These are phyloP conservation scores for Nakazawaea wyomingensis DNA, from an alignment of 805 yeast genomes.

Conservation along the genomic window DNA sequence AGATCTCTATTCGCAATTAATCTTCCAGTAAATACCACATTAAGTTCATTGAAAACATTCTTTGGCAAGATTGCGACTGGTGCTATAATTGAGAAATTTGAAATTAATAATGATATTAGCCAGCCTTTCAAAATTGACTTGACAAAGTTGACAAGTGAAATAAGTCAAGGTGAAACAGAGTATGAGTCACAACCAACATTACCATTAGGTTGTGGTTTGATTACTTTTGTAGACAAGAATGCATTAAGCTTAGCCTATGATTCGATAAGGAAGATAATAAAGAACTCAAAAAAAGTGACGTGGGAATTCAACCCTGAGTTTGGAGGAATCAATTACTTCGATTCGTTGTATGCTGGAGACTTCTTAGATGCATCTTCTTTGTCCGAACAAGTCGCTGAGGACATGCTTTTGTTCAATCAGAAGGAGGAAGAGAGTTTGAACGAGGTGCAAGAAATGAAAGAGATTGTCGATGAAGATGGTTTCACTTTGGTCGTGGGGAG, in stretches of 20 bases:
- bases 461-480: conserved; percentile 86
- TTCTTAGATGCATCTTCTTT: conserved; percentile 45
- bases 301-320: conserved; percentile 28
- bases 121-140: conserved; percentile 46
- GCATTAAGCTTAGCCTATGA: conserved; percentile 59
- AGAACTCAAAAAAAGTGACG: conserved; percentile 11
- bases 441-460: conserved; percentile 47
- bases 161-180: conserved; percentile 30
- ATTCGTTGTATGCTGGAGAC: conserved; percentile 7
- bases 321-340: conserved; percentile 10
- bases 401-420: conserved; percentile 62
- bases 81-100: conserved; percentile 48
- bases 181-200: conserved; percentile 35
- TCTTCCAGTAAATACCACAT: conserved; percentile 59
- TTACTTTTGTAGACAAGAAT: conserved; percentile 69
- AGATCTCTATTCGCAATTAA: conserved; percentile 72
- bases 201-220: conserved; percentile 70
- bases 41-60: conserved; percentile 47
- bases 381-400: conserved; percentile 50
- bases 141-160: conserved; percentile 54
- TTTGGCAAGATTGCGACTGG: conserved; percentile 59
- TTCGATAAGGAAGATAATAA: conserved; percentile 49
- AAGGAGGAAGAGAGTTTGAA: conserved; percentile 62
- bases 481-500: conserved; percentile 87
- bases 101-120: conserved; percentile 32